Conservation (phyloP, 2,329 filamentous ascomycete genomes). For the Trichophyton equinum region DNA sequence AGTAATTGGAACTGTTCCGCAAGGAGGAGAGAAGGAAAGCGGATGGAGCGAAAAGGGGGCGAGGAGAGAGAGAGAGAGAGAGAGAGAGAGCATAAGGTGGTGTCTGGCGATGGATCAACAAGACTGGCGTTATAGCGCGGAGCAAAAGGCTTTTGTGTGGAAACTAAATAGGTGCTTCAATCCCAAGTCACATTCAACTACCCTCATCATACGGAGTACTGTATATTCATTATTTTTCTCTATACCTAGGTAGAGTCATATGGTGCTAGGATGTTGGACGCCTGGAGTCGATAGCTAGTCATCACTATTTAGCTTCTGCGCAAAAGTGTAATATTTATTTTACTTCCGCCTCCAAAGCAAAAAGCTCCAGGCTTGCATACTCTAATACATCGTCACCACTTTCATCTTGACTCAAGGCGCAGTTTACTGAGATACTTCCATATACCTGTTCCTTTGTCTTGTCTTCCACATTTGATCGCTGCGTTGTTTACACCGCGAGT, state of each 20-base stretch:
- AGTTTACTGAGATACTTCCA: no score
- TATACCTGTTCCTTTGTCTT: background rate
- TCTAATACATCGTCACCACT: background rate
- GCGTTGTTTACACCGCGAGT: background rate
- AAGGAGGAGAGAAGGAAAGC: conserved; percentile 14
- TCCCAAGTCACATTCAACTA: background rate
- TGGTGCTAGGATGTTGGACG: background rate
- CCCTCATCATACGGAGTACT: background rate
- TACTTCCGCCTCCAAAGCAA: background rate
- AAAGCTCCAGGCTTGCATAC: background rate
- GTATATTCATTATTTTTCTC: background rate
- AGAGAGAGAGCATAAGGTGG: conserved; percentile 6
- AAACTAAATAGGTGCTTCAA: background rate
- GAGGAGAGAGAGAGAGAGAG: background rate
- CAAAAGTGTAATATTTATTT: background rate
- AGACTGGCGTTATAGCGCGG: conserved; percentile 10
- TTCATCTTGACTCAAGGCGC: background rate
- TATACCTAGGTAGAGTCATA: no score
- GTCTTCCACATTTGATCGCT: background rate
- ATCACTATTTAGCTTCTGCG: background rate
- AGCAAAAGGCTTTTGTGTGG: conserved; percentile 1
- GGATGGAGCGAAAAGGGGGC: conserved; percentile 11
- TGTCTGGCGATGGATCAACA: conserved; percentile 21
- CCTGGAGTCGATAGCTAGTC: background rate
- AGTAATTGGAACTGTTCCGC: background rate